Evolutionary conservation across 176 grass and related monocot species (phyloP), one percentile per base, ranked within the genome.

Genomic region (Cenchrus purpureus): DNA sequence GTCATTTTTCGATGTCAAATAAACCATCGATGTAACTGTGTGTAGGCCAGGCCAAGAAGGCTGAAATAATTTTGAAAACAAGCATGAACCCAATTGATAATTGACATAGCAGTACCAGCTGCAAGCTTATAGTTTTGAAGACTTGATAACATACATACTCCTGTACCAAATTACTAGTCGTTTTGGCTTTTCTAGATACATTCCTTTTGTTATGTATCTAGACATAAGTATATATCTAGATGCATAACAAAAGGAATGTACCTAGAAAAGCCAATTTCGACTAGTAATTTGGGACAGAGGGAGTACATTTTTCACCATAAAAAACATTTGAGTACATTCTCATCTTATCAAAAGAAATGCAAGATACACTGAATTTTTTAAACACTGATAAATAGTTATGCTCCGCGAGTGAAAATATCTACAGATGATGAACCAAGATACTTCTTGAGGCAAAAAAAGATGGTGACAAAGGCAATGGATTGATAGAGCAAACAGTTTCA

Each of bases 21-120:
- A 48, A 76, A 77, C 19, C 19, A 78, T 85, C 51, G 14, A 85
- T 70, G 43, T 20, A 73, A 83, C 25, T 51, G 8, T 58, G 74
- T n/a, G 51, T 9, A 71, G 20, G 50, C 7, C 79, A 70, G 42
- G 67, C 37, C 6, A 70, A 71, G 34, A 2, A 82, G 51, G 7
- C 49, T 68, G 65, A 55, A 37, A 68, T 69, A 42, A 7, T 79
- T 79, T 25, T 34, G 15, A 54, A 68, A 80, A 68, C 37, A 40
- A 40, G 4, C 2, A 40, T 40, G 37, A 40, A 40, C 37, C 2
- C 4, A 40, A 40, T 40, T 40, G 37, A 40, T 62, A 56, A 10
- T 56, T 10, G 31, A 45, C 79, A 77, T 45, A 77, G 31, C 0
- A 0, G 48, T 71, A 48, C 14, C 68, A 68, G 13, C 32, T 25